Evolutionary conservation across 192 early-diverging fungal species (phyloP).

Genomic region (Backusella circina): DNA sequence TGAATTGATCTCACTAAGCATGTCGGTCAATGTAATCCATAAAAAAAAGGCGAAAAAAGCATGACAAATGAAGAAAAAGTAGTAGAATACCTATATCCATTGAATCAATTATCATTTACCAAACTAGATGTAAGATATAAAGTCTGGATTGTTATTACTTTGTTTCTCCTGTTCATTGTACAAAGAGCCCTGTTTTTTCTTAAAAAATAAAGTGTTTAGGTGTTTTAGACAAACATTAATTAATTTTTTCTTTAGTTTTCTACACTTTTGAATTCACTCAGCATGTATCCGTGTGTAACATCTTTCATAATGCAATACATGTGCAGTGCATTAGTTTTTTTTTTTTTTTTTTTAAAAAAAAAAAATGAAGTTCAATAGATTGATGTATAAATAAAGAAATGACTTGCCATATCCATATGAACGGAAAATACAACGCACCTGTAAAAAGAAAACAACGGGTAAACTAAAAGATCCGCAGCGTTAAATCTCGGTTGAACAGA

Average conservation of each 20-base stretch:
- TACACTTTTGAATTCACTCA: neutral
- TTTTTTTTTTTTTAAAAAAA: too few species aligned
- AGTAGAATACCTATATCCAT: neutral
- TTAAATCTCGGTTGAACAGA: neutral
- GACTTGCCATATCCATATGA: neutral
- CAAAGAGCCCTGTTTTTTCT: neutral
- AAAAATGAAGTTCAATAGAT: neutral
- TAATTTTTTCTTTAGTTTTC: neutral
- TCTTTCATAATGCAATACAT: neutral
- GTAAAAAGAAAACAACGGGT: neutral
- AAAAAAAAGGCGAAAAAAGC: neutral
- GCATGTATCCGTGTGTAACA: neutral
- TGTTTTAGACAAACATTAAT: neutral
- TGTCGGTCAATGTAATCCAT: neutral
- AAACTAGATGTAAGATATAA: neutral
- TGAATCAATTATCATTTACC: neutral
- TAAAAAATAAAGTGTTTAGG: neutral
- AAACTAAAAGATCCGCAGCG: conserved; percentile 1
- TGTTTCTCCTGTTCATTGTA: neutral
- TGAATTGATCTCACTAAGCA: neutral
- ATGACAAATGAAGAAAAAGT: neutral
- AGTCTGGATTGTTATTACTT: neutral
- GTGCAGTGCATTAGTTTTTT: neutral
- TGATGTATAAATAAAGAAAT: neutral
- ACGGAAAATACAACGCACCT: neutral